Evolutionary conservation across 495 filamentous ascomycete species (phyloP).

Genomic region (Lasiosphaeria miniovina): DNA sequence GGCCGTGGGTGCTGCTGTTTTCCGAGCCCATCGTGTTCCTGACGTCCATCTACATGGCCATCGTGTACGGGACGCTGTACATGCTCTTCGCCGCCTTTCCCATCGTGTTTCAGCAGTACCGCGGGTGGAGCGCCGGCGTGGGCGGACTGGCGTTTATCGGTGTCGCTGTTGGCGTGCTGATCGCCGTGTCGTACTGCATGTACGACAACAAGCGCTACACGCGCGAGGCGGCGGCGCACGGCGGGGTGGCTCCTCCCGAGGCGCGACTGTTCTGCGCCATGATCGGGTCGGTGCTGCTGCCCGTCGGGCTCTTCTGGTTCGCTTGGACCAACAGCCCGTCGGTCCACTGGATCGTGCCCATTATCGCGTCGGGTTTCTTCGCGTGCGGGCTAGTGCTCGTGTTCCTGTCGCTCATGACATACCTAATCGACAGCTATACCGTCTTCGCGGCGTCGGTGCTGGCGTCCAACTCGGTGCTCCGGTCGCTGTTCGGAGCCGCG

Average conservation of each 20-base stretch:
- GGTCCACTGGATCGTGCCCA: slow-evolving; percentile 54
- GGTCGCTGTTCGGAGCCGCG: slow-evolving; percentile 67
- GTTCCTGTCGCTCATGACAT: slow-evolving; percentile 74
- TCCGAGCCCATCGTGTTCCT: slow-evolving; percentile 81
- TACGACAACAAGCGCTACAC: slow-evolving; percentile 62
- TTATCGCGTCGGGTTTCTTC: slow-evolving; percentile 47
- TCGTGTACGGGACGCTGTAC: slow-evolving; percentile 83
- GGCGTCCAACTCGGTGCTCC: slow-evolving; percentile 71
- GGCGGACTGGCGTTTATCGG: slow-evolving; percentile 78
- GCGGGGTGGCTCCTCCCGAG: slow-evolving; percentile 65
- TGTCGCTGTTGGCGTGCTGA: slow-evolving; percentile 71
- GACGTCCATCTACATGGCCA: slow-evolving; percentile 70
- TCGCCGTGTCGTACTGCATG: slow-evolving; percentile 64
- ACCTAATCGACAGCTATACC: slow-evolving; percentile 77
- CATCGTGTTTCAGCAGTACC: slow-evolving; percentile 68
- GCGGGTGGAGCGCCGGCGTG: slow-evolving; percentile 69
- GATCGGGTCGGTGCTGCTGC: slow-evolving; percentile 49
- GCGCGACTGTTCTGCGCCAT: slow-evolving; percentile 79
- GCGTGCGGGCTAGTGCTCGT: slow-evolving; percentile 50
- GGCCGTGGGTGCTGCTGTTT: slow-evolving; percentile 74
- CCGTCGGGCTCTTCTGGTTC: slow-evolving; percentile 59
- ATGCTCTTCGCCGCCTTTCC: slow-evolving; percentile 88
- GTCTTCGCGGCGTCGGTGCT: slow-evolving; percentile 80
- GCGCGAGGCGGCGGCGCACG: slow-evolving; percentile 48
- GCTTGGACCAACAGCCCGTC: slow-evolving; percentile 53